Evolutionary conservation across 2,329 filamentous ascomycete species (phyloP).

Genomic region (Fusarium oligoseptatum): DNA sequence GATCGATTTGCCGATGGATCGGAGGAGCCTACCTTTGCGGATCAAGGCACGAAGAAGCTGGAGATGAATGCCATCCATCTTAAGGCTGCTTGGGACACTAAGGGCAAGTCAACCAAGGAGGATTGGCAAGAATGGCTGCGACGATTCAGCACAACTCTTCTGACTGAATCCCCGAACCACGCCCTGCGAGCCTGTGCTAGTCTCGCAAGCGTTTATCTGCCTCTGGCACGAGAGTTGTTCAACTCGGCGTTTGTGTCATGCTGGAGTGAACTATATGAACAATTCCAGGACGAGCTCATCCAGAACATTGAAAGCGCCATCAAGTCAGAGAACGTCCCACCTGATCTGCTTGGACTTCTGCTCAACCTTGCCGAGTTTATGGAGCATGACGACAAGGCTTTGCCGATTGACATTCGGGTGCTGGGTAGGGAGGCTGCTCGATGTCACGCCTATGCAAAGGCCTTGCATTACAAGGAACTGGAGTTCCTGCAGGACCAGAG

Average conservation of each 20-base stretch:
- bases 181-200: constrained; percentile 93
- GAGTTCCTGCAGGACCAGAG: constrained; percentile 99
- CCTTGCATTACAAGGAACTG: constrained; percentile 97
- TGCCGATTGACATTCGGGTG: constrained; percentile 96
- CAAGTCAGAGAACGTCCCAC: constrained; percentile 94
- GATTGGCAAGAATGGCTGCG: constrained; percentile 99
- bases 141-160: constrained; percentile 92
- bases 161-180: constrained; percentile 96
- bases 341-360: constrained; percentile 92
- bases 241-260: constrained; percentile 99
- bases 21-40: constrained; percentile 85
- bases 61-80: constrained; percentile 98
- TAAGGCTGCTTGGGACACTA: constrained; percentile 97
- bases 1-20: constrained; percentile 81
- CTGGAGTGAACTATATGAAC: constrained; percentile 97
- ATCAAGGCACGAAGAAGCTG: constrained; percentile 91
- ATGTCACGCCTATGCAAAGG: constrained; percentile 98
- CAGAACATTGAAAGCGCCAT: constrained; percentile 96
- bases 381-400: constrained; percentile 98
- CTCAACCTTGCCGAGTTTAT: constrained; percentile 99
- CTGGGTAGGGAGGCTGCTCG: constrained; percentile 95
- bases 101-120: constrained; percentile 95
- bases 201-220: constrained; percentile 90
- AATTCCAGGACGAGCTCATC: constrained; percentile 96
- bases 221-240: constrained; percentile 92